phyloP scores from a whole-genome alignment of 495 filamentous ascomycete species.

The Sordaria brevicollis region DNA sequence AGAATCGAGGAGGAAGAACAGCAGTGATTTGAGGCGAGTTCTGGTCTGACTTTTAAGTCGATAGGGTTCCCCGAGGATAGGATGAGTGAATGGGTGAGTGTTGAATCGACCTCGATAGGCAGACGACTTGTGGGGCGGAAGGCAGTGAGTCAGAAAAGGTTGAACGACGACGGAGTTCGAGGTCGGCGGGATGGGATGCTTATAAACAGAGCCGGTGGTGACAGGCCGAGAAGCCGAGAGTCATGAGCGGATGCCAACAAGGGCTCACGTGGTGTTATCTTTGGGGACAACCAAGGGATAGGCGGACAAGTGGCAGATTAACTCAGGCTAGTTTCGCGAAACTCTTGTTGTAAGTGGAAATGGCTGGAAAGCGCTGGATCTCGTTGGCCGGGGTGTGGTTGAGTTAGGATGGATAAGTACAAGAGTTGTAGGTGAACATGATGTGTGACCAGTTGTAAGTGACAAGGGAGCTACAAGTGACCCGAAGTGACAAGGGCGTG shows the following conservation, averaged over 20 bases:
- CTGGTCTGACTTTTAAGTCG: background rate
- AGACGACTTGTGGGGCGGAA: background rate
- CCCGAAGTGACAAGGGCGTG: background rate
- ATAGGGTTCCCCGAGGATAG: background rate
- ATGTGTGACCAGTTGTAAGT: background rate
- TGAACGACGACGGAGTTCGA: background rate
- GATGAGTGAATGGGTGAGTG: conserved; percentile 8
- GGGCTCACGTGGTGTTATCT: conserved; percentile 14
- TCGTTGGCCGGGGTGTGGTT: background rate
- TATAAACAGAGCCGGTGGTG: conserved; percentile 10
- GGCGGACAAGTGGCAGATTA: conserved; percentile 9
- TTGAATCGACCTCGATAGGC: background rate
- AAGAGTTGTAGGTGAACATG: background rate
- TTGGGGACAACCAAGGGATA: background rate
- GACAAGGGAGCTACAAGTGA: background rate
- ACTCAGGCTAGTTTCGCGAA: conserved; percentile 3
- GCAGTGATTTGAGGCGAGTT: background rate
- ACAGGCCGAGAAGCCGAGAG: background rate
- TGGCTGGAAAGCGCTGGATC: conserved; percentile 20
- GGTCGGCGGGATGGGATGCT: background rate
- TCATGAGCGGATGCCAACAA: background rate
- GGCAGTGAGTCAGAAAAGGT: background rate
- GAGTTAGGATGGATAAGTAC: background rate
- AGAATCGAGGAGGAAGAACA: background rate
- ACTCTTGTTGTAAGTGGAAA: conserved; percentile 15